Evolutionary conservation across 306 rosid genomes (phyloP), one percentile per base, ranked within the genome.

Genomic region (Hippophae tibetana): DNA sequence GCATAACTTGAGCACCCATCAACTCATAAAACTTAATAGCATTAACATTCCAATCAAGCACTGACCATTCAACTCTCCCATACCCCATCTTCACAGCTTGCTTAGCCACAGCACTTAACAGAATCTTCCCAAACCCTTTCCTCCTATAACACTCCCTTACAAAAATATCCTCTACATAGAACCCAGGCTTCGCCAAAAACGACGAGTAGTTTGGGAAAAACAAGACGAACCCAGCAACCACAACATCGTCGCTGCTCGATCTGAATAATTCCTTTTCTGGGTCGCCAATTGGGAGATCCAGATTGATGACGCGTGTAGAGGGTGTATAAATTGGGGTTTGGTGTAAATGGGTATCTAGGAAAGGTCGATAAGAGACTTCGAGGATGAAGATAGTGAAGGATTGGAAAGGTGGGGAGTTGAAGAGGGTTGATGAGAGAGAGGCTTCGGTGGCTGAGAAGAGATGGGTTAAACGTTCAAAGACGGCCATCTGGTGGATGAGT

Each of bases 41-140:
- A 69, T 84, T 84, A 0, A 54, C 68, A 18, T 90, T 90, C 95
- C 97, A 81, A 61, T 90, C 95, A 11, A 90, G 89, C 63, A 90
- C 97, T 31, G 72, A 72, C 97, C 97, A 84, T 62, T 84, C 90
- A 47, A 87, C 97, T 53, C 94, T 81, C 14, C 94, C 95, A 51
- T 81, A 87, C 7, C 83, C 94, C 97, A 87, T 84, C 76, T 72
- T 79, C 79, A 86, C 97, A 3, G 97, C 97, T 47, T 90, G 97
- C 40, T 65, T 81, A 3, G 94, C 95, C 67, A 90, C 95, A 7
- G 89, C 81, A 0, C 89, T 71, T 1, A 87, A 77, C 61, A 90
- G 58, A 75, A 79, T 72, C 43, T 57, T 85, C 52, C 97, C 94
- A 3, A 90, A 27, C 48, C 97, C 94, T 23, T 79, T 90, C 74